Evolutionary conservation across 2,329 filamentous ascomycete species (phyloP).

Genomic region (Coniochaeta sp.): DNA sequence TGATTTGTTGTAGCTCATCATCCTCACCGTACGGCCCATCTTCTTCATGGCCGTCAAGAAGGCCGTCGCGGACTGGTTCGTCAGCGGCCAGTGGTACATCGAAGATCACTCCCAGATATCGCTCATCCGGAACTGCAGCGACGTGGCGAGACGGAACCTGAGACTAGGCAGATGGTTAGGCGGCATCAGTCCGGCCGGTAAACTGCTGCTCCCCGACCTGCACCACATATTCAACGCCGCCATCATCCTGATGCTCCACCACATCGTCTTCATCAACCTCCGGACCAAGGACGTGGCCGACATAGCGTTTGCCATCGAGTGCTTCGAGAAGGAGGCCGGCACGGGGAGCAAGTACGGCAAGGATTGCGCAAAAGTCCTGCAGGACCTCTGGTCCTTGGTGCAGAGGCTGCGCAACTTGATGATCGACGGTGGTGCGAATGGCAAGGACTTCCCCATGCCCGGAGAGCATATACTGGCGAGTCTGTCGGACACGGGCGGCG

Average conservation of each 20-base stretch:
- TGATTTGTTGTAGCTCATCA: slow-evolving; percentile 30
- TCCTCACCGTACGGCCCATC: slow-evolving; percentile 38
- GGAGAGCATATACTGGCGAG: not conserved
- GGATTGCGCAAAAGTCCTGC: slow-evolving; percentile 29
- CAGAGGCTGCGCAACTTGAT: slow-evolving; percentile 19
- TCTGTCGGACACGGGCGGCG: not conserved
- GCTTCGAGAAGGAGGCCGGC: slow-evolving; percentile 31
- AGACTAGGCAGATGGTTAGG: slow-evolving; percentile 32
- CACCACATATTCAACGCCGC: slow-evolving; percentile 44
- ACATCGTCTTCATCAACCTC: slow-evolving; percentile 28
- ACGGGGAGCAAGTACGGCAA: slow-evolving; percentile 28
- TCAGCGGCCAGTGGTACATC: slow-evolving; percentile 19
- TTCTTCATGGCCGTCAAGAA: slow-evolving; percentile 40
- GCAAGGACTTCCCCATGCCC: not conserved
- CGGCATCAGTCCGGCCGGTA: slow-evolving; percentile 25
- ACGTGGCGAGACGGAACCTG: slow-evolving; percentile 38
- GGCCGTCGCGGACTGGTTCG: slow-evolving; percentile 32
- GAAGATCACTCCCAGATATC: slow-evolving; percentile 17
- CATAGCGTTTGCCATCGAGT: slow-evolving; percentile 30
- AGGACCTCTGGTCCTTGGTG: slow-evolving; percentile 28
- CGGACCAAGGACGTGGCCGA: slow-evolving; percentile 20
- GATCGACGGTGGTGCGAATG: not conserved
- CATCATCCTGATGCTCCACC: slow-evolving; percentile 37
- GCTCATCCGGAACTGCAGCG: slow-evolving; percentile 29
- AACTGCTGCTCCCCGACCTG: slow-evolving; percentile 34